Base-by-base conservation (phyloP, 2,329 filamentous ascomycete genomes). In the Alternaria burnsii region DNA sequence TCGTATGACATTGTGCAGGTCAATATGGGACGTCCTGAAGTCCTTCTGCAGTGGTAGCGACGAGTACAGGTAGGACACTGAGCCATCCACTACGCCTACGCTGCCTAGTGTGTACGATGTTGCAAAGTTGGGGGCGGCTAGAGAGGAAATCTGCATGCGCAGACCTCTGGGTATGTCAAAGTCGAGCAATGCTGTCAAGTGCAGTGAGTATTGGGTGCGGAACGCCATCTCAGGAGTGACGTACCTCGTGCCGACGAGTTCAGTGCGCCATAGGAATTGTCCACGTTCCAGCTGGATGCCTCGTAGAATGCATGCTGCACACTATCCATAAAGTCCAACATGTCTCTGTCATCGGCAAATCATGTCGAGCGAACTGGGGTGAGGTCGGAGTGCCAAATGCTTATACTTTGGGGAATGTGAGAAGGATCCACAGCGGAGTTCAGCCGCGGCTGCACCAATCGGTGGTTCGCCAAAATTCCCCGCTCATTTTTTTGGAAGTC, bases 271-370 rank as follows among this genome's bases (percentile, higher is more conserved):
- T 97, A 97, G 62, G 92, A 95, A 80, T 97, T 97, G 83, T 97
- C 93, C 74, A 88, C 86, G 76, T 94, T 91, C 94, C 94, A 97
- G 78, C 90, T 87, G 46, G 93, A 94, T 58, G 91, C 90, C 77
- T 91, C 86, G 79, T 93, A 92, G 82, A 97, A 97, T 73, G 92
- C 91, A 81, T 91, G 87, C 81, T 97, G 93, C 83, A 97, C 90
- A 83, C 96, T 94, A 82, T 97, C 93, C 92, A 97, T 97, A 84
- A 97, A 97, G 82, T 94, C 91, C 82, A 95, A 89, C 94, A 97
- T 97, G 71, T 76, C 83, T 72, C 47, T 66, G 63, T 70, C 51
- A 65, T 58, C 58, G 60, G 58, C 54, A 63, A 66, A 69, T 56
- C 74, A 75, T 77, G 30, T 57, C 58, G 58, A 53, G 52, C 41